Percentiles rank a stretch among this genome's conserved stretches.
These are phyloP conservation scores for Thraustotheca clavata DNA, from an alignment of 352 stramenopile genomes.

Conservation along the genomic window DNA sequence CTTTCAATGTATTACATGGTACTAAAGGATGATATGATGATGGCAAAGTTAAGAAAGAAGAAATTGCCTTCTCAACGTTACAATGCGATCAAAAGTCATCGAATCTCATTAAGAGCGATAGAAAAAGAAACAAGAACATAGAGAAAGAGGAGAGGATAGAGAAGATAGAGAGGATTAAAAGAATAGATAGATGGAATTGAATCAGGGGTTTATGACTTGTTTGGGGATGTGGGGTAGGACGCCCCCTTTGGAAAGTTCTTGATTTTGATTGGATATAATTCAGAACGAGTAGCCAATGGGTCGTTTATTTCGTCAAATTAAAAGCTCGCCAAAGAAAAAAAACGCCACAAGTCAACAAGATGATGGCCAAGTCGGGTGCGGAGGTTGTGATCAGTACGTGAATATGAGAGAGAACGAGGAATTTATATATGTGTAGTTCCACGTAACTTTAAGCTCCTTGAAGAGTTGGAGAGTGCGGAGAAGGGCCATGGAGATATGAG, in stretches of 20 bases:
- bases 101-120: too few species aligned
- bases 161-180: too few species aligned
- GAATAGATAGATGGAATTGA: too few species aligned
- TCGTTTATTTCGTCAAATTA: not conserved
- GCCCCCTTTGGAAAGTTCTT: not conserved
- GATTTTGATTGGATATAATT: conserved; percentile 14
- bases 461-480: conserved; percentile 88
- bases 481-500: conserved; percentile 92
- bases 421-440: conserved; percentile 47
- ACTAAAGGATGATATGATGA: too few species aligned
- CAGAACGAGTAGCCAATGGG: not conserved
- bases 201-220: not conserved
- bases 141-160: too few species aligned
- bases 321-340: conserved; percentile 16
- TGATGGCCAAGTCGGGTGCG: conserved; percentile 65
- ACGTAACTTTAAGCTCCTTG: conserved; percentile 91
- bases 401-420: not conserved
- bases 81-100: too few species aligned
- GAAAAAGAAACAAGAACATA: too few species aligned
- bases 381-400: conserved; percentile 71
- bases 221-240: not conserved
- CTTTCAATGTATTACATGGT: too few species aligned
- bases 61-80: too few species aligned
- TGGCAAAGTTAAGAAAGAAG: too few species aligned
- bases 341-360: conserved; percentile 8